Conservation (phyloP, 202 grass and related monocot species). For the Bolboschoenoplectus hybrid region DNA sequence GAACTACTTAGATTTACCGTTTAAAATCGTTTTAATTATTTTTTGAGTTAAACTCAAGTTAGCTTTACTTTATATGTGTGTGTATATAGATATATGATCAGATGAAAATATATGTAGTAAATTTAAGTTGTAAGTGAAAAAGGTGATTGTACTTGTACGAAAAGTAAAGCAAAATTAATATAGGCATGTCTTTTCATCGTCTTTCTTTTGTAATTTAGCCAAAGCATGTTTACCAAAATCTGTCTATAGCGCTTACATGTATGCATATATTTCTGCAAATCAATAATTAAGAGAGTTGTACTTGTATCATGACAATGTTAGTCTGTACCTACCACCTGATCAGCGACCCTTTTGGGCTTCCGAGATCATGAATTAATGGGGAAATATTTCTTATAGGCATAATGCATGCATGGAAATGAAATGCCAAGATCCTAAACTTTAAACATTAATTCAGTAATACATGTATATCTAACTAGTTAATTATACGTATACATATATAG, state of each 20-base stretch:
- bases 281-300: neutral
- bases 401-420: too few species aligned
- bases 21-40: too few species aligned
- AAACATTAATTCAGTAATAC: neutral
- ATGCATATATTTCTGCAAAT: neutral
- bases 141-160: neutral
- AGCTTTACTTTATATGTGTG: too few species aligned
- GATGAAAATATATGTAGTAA: too few species aligned
- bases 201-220: conserved; percentile 1
- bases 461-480: conserved; percentile 10
- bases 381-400: too few species aligned
- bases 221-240: conserved; percentile 14
- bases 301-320: neutral
- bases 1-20: too few species aligned
- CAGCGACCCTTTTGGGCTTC: neutral
- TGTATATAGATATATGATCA: too few species aligned
- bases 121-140: neutral
- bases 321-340: conserved; percentile 12
- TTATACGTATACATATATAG: neutral
- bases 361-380: neutral
- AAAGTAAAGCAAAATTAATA: neutral
- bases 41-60: too few species aligned
- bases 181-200: neutral
- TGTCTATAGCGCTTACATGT: neutral
- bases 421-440: too few species aligned